phyloP scores from a whole-genome alignment of 106 monocot genomes.

The Dendrobium catenatum region DNA sequence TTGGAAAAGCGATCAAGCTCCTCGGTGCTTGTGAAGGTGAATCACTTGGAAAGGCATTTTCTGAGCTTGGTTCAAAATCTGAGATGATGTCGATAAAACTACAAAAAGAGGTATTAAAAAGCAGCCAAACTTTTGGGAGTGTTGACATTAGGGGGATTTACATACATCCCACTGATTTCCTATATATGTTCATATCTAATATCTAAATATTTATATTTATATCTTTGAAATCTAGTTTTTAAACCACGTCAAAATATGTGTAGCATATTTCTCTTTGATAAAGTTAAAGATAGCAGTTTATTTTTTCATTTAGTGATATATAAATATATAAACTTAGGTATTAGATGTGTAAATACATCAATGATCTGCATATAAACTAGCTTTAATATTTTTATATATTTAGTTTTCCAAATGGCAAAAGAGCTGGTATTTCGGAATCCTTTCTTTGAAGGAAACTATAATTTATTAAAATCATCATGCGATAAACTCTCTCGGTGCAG shows the following conservation, averaged over 20 bases:
- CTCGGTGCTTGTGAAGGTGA: slow-evolving; percentile 84
- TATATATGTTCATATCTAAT: too few relatives aligned
- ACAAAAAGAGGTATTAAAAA: slow-evolving; percentile 65
- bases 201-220: too few relatives aligned
- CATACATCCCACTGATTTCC: too few relatives aligned
- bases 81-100: slow-evolving; percentile 77
- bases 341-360: too few relatives aligned
- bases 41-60: slow-evolving; percentile 83
- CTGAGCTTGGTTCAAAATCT: slow-evolving; percentile 81
- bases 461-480: neutral
- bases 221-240: too few relatives aligned
- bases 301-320: too few relatives aligned
- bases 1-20: slow-evolving; percentile 95
- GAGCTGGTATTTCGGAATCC: neutral
- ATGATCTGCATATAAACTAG: too few relatives aligned
- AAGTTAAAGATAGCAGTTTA: too few relatives aligned
- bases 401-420: neutral
- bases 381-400: too few relatives aligned
- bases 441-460: neutral
- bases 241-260: too few relatives aligned
- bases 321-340: too few relatives aligned
- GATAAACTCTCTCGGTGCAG: slow-evolving; percentile 25
- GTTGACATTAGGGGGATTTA: neutral
- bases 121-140: neutral
- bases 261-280: too few relatives aligned